Percentiles rank a stretch among this genome's conserved stretches.
These are phyloP conservation scores for Coemansia sp. DNA, from an alignment of 192 early-diverging fungal genomes.

Conservation along the genomic window DNA sequence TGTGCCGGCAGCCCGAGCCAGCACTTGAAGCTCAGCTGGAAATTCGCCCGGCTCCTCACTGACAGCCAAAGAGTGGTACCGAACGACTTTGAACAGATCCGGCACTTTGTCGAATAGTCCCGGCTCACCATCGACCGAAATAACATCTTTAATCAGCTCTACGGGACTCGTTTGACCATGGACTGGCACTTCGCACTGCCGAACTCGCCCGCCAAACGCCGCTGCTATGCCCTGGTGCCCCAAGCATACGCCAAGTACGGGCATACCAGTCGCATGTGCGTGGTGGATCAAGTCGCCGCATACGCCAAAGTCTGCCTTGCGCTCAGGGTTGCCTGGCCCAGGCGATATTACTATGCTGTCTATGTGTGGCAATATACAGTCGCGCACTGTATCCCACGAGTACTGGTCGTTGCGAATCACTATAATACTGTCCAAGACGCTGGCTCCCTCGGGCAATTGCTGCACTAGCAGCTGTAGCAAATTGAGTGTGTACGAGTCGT, in stretches of 20 bases:
- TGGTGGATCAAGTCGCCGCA: conserved; percentile 21
- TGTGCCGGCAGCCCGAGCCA: conserved; percentile 30
- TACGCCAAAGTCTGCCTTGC: conserved; percentile 54
- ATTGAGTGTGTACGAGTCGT: conserved; percentile 98
- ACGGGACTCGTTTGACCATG: conserved; percentile 80
- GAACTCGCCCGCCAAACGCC: conserved; percentile 68
- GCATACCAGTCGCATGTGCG: conserved; percentile 52
- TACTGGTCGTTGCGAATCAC: conserved; percentile 95
- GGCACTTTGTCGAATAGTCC: conserved; percentile 47
- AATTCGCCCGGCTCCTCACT: conserved; percentile 35
- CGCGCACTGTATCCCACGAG: conserved; percentile 64
- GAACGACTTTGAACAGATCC: conserved; percentile 70
- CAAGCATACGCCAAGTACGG: conserved; percentile 91
- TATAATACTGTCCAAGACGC: conserved; percentile 53
- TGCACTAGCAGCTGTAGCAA: conserved; percentile 71
- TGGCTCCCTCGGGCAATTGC: conserved; percentile 4
- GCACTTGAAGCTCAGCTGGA: conserved; percentile 27
- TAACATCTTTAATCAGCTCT: background rate
- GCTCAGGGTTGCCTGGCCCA: conserved; percentile 86
- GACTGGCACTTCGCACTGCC: conserved; percentile 68
- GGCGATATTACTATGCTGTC: conserved; percentile 93
- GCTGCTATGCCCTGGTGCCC: conserved; percentile 90
- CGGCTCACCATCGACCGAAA: background rate
- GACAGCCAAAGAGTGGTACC: conserved; percentile 91
- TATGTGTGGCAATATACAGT: conserved; percentile 75